Conservation (phyloP, 441 rosid species). For the Hura crepitans region DNA sequence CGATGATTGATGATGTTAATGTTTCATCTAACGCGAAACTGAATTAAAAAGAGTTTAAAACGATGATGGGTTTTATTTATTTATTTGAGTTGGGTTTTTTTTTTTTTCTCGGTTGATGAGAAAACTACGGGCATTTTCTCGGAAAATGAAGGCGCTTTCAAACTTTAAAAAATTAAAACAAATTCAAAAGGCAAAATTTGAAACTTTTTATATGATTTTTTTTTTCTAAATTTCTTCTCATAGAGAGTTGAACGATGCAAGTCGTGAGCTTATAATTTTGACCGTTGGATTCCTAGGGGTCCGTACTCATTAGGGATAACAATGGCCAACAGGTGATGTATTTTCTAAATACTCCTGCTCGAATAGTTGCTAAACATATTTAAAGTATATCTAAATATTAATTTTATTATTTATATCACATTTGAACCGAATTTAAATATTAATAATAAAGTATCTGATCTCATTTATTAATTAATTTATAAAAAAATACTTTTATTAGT, state of each 20-base stretch:
- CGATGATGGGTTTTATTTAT: not conserved
- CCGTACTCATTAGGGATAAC: too few species aligned
- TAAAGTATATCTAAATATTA: too few species aligned
- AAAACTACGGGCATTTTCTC: constrained; percentile 44
- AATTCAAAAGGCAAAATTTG: constrained; percentile 6
- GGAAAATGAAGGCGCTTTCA: constrained; percentile 34
- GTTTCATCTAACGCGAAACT: constrained; percentile 8
- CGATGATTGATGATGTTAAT: constrained; percentile 17
- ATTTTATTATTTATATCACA: too few species aligned
- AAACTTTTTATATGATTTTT: not conserved
- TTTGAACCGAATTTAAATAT: too few species aligned
- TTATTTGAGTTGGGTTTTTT: not conserved
- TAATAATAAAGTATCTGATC: too few species aligned
- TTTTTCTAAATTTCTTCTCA: not conserved
- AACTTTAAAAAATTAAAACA: not conserved
- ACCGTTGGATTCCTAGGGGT: constrained; percentile 11
- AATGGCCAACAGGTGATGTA: too few species aligned
- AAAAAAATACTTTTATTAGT: too few species aligned
- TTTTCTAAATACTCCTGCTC: too few species aligned
- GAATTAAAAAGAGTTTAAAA: not conserved
- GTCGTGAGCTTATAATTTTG: not conserved
- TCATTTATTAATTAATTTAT: too few species aligned
- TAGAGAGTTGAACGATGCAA: not conserved
- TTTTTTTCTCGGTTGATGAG: constrained; percentile 41
- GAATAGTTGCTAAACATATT: too few species aligned